Evolutionary conservation across 2,329 filamentous ascomycete genomes (phyloP).

Genomic region (Dactylonectria estremocensis): DNA sequence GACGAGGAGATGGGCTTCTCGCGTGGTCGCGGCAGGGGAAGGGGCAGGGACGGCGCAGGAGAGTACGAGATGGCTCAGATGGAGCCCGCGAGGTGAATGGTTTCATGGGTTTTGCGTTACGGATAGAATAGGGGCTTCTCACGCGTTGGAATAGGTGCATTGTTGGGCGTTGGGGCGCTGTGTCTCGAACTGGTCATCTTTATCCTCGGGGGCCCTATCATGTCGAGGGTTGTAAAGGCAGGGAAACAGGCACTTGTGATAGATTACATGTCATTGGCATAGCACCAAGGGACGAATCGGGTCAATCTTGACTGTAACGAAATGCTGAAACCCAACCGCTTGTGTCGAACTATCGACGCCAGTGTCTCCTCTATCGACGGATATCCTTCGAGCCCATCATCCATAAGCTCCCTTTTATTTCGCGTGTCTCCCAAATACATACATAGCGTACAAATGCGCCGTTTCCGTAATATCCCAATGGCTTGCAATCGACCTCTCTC

Average conservation of each 20-base stretch:
- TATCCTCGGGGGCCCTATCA: conserved; percentile 17
- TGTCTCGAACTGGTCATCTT: conserved; percentile 28
- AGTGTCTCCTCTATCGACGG: conserved; percentile 6
- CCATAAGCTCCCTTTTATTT: conserved; percentile 28
- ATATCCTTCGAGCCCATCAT: conserved; percentile 9
- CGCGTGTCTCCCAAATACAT: conserved; percentile 19
- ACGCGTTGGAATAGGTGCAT: conserved; percentile 51
- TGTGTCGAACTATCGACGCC: conserved; percentile 1
- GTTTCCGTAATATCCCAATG: conserved; percentile 4
- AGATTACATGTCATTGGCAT: conserved; percentile 10
- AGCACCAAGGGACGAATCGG: background rate
- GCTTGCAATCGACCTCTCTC: background rate
- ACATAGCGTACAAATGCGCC: conserved; percentile 29
- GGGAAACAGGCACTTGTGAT: conserved; percentile 10
- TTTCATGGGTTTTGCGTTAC: background rate
- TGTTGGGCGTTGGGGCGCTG: conserved; percentile 51
- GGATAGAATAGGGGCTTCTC: conserved; percentile 11
- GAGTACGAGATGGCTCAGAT: conserved; percentile 76
- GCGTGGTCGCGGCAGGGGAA: conserved; percentile 65
- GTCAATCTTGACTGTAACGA: background rate
- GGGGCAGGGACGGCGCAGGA: conserved; percentile 68
- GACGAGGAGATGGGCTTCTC: conserved; percentile 67
- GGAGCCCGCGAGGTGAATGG: conserved; percentile 41
- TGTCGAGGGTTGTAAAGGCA: conserved; percentile 10
- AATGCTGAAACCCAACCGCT: background rate